Base-by-base conservation (phyloP, 495 filamentous ascomycete species). In the Lophium mytilinum region DNA sequence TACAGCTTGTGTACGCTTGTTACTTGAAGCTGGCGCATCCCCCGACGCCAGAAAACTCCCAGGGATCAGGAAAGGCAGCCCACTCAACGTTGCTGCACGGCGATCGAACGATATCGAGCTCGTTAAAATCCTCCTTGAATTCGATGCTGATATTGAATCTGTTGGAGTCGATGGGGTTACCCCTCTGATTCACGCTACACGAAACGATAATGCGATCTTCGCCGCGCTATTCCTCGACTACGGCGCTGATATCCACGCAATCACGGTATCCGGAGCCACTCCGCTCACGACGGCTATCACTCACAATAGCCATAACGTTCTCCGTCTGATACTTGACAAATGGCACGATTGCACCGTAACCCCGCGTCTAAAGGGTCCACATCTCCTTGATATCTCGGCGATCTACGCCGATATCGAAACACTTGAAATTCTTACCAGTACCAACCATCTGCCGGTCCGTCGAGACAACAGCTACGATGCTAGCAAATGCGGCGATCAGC, bases 191-290 rank as follows among this genome's bases (percentile, higher is more conserved):
- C 61, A 72, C 35, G 74, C 73, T 1, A 72, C 75, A 4, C 62
- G 64, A 8, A 65, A 56, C 14, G 69, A 73, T 4, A 63, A 72
- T 43, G 64, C 68, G 24, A 65, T 51, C 4, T 61, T 75, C 35
- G 69, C 74, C 15, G 61, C 65, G 15, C 30, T 76, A 45, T 54
- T 78, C 9, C 64, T 79, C 41, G 72, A 74, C 3, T 70, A 68
- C 17, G 71, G 69, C 3, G 69, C 71, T 0, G 63, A 78, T 43
- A 67, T 78, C 45, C 71, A 80, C 57, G 65, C 66, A 37, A 58
- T 39, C 12, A 57, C 60, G 8, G 45, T 41, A 15, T 43, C 42
- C 18, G 57, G 53, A n/a, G 42, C 39, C 17, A 66, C 66, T 40
- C 64, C 64, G 11, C 53, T 68, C 8, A 65, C 66, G 8, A 60